phyloP scores from a whole-genome alignment of 345 rosid species.

The Streptanthus diversifolius region DNA sequence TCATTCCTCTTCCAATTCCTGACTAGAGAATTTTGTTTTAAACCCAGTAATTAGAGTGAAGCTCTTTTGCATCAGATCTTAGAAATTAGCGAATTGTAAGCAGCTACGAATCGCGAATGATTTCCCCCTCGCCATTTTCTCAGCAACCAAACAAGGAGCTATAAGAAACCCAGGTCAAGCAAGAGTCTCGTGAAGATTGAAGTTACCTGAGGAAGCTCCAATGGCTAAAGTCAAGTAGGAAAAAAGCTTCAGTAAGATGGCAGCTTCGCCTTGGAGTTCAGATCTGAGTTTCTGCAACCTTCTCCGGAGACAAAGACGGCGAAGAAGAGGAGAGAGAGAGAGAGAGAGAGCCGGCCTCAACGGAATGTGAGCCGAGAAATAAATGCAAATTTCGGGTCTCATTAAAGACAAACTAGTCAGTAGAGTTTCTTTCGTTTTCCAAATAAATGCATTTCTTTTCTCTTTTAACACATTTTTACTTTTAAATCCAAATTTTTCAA shows the following conservation, averaged over 20 bases:
- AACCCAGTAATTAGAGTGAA: neutral
- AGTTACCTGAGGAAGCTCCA: constrained; percentile 27
- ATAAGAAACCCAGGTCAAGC: neutral
- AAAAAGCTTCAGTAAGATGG: neutral
- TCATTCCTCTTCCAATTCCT: neutral
- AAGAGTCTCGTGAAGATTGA: constrained; percentile 11
- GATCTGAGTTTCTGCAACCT: constrained; percentile 35
- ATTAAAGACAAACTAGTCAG: constrained; percentile 28
- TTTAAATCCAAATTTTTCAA: neutral
- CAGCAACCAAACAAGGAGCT: neutral
- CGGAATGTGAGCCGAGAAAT: constrained; percentile 6
- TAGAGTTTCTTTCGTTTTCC: neutral
- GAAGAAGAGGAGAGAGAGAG: constrained; percentile 11
- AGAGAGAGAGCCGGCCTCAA: constrained; percentile 4
- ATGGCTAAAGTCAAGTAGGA: neutral
- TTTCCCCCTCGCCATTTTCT: constrained; percentile 2
- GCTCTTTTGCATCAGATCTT: neutral
- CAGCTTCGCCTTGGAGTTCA: constrained; percentile 17
- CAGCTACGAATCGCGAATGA: neutral
- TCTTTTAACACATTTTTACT: neutral
- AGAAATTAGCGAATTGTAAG: neutral
- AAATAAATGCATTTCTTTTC: neutral
- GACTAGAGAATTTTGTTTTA: neutral
- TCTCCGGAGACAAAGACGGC: constrained; percentile 20
- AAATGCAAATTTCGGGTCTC: constrained; percentile 20